phyloP scores from a whole-genome alignment of 768 basidiomycete genomes.

The Amanita thiersii region DNA sequence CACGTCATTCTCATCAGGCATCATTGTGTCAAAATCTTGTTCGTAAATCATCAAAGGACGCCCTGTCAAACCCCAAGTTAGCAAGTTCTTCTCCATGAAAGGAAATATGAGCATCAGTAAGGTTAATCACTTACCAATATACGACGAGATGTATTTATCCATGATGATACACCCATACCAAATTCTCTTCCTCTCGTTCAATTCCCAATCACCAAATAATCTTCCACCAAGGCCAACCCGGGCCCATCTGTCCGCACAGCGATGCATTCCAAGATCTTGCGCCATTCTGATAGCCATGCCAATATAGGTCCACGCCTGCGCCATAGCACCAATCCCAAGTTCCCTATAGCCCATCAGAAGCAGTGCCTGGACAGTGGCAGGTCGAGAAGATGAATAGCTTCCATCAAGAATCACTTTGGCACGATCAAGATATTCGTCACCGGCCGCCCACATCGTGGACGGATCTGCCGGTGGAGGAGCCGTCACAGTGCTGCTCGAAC shows the following conservation, averaged over 20 bases:
- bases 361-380: constrained; percentile 72
- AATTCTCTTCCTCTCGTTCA: constrained; percentile 63
- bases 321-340: constrained; percentile 85
- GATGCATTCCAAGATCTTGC: constrained; percentile 80
- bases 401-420: constrained; percentile 62
- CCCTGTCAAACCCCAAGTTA: constrained; percentile 25
- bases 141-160: constrained; percentile 74
- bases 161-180: constrained; percentile 77
- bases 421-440: constrained; percentile 59
- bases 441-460: constrained; percentile 72
- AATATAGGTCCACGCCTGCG: constrained; percentile 77
- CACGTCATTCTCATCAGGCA: constrained; percentile 58
- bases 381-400: constrained; percentile 62
- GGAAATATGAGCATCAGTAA: constrained; percentile 5
- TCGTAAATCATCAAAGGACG: constrained; percentile 71
- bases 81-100: constrained; percentile 4
- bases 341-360: constrained; percentile 80
- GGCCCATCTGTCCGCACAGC: constrained; percentile 73
- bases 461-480: constrained; percentile 33
- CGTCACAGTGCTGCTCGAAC: constrained; percentile 1
- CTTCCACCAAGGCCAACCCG: constrained; percentile 44
- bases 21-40: constrained; percentile 64
- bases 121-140: constrained; percentile 53
- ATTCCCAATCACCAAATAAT: constrained; percentile 52
- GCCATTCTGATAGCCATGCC: constrained; percentile 93